phyloP scores from a whole-genome alignment of 169 alveolate species.

The Cryptosporidium ryanae region DNA sequence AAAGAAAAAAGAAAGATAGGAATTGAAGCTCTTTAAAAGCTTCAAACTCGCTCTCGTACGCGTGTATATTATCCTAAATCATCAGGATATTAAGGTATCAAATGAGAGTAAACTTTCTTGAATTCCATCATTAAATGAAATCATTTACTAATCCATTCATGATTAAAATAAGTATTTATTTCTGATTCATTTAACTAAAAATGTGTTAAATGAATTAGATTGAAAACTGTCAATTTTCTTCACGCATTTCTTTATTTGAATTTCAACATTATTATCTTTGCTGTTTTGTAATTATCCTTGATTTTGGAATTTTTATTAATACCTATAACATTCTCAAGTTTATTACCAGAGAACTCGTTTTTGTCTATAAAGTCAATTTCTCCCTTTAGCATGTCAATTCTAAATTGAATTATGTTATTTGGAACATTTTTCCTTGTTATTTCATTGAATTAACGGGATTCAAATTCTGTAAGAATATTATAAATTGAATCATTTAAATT shows the following conservation, averaged over 20 bases:
- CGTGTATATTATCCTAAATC: too few relatives aligned
- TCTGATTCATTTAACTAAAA: too few relatives aligned
- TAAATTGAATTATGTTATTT: constrained; percentile 71
- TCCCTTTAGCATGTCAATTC: constrained; percentile 69
- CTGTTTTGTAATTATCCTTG: constrained; percentile 15
- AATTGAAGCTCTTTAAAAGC: too few relatives aligned
- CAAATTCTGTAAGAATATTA: constrained; percentile 29
- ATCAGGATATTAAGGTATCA: too few relatives aligned
- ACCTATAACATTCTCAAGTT: constrained; percentile 36
- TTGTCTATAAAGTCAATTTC: constrained; percentile 42
- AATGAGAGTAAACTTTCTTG: too few relatives aligned
- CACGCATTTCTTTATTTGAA: background rate
- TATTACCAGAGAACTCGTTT: constrained; percentile 9
- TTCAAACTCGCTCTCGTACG: too few relatives aligned
- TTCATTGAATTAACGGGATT: constrained; percentile 70
- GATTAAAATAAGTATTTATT: too few relatives aligned
- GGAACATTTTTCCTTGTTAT: constrained; percentile 71
- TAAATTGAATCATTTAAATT: constrained; percentile 23
- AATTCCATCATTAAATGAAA: too few relatives aligned
- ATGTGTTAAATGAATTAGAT: too few relatives aligned
- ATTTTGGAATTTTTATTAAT: constrained; percentile 24
- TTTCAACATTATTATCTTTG: background rate
- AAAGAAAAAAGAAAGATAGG: too few relatives aligned
- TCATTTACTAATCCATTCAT: too few relatives aligned
- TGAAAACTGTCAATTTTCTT: too few relatives aligned